Evolutionary conservation across 176 grass and related monocot species (phyloP), one percentile per base, ranked within the genome.

Genomic region (Avena atlantica): DNA sequence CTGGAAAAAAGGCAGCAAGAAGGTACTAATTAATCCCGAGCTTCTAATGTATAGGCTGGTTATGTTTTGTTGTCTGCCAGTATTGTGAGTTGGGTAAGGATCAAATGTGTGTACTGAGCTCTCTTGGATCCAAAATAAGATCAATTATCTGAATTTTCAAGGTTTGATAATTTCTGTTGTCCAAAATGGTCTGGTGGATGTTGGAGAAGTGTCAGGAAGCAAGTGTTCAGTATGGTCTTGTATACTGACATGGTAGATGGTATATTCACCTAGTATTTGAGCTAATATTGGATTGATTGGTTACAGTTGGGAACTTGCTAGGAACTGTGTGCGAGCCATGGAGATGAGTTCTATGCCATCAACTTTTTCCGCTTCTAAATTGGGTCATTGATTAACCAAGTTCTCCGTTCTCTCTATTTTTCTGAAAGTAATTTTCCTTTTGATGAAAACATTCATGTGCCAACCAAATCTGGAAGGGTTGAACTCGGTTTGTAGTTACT

Each of bases 1-100:
- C 66, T 98, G 47, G 92, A 95, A 79, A 95, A 84, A 89, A 91
- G 57, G 76, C 92, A 98, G 80, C 96, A 86, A 84, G 88, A 98
- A 91, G 93, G 96, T 94, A 88, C 70, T n/a, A 55, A 20, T 17
- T 55, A 53, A n/a, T n/a, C 68, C 14, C 8, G 4, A 76, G 17
- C 19, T 69, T 84, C 15, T 81, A 15, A 25, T 27, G 21, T 74
- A 53, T 70, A 37, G 23, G 4, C 34, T 87, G 19, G 56, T 19
- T 57, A 14, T 57, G 59, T 84, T 84, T 67, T 69, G 66, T 44
- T 65, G 14, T 49, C 8, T 49, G 20, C 58, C 23, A 74, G 4
- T 74, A 49, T 71, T n/a, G 36, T 21, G 29, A 70, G 44, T 78
- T 87, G 19, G 21, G 17, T 10, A 70, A 59, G 63, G 57, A 42